phyloP scores from a whole-genome alignment of 352 stramenopile species.

The Pythium monospermum region DNA sequence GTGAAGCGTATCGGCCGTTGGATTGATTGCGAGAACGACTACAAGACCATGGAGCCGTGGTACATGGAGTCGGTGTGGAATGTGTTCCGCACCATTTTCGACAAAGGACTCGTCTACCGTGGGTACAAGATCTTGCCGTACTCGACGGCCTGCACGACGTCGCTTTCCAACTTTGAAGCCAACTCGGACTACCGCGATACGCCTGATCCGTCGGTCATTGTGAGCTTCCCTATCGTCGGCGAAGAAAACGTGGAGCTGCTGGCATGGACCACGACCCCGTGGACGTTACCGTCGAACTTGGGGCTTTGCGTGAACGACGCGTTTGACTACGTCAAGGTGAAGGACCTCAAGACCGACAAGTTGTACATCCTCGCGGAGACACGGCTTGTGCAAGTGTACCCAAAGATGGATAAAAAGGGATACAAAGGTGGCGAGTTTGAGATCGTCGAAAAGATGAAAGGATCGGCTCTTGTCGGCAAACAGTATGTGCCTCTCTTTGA shows the following conservation, averaged over 20 bases:
- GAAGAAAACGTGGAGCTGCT: slow-evolving; percentile 87
- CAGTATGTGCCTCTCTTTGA: slow-evolving; percentile 97
- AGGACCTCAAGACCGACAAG: slow-evolving; percentile 89
- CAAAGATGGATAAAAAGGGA: slow-evolving; percentile 96
- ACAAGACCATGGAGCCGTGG: slow-evolving; percentile 99
- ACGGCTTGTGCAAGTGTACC: slow-evolving; percentile 95
- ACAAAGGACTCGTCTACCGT: slow-evolving; percentile 98
- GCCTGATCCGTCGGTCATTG: slow-evolving; percentile 95
- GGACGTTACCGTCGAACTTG: slow-evolving; percentile 98
- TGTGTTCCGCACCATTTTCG: slow-evolving; percentile 98
- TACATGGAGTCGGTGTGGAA: slow-evolving; percentile 99
- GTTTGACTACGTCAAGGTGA: slow-evolving; percentile 98
- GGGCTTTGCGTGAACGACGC: slow-evolving; percentile 96
- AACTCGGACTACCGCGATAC: slow-evolving; percentile 99
- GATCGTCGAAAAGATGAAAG: slow-evolving; percentile 88
- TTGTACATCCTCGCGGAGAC: slow-evolving; percentile 93
- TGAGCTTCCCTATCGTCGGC: slow-evolving; percentile 93
- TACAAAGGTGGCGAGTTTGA: slow-evolving; percentile 94
- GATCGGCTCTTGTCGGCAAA: slow-evolving; percentile 92
- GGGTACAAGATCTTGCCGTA: slow-evolving; percentile 99
- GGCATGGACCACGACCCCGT: slow-evolving; percentile 99
- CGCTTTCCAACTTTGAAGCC: slow-evolving; percentile 99
- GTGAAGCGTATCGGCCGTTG: slow-evolving; percentile 97
- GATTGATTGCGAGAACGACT: slow-evolving; percentile 99
- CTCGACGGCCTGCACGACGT: slow-evolving; percentile 96